Evolutionary conservation across 2,329 filamentous ascomycete species (phyloP), one percentile per base, ranked within the genome.

Genomic region (Penicillium hordei): DNA sequence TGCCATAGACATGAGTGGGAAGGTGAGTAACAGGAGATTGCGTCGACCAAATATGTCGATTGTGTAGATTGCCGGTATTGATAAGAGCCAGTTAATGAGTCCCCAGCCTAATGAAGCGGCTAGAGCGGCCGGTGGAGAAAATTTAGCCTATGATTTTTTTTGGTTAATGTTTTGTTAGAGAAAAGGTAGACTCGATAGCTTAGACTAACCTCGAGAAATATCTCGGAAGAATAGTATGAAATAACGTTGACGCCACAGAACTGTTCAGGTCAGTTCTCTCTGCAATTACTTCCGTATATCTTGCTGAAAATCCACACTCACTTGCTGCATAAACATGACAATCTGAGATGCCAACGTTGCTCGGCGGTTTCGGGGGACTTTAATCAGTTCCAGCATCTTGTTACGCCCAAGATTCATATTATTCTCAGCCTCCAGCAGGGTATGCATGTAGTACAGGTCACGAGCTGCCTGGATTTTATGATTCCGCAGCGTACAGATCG

Each of bases 11-110:
- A 89, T 89, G 19, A 88, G 72, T 0, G 86, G 86, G 66, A 89
- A 88, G 0, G 86, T 89, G 1, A 79, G 79, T 5, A 89, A 76
- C 1, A 89, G 78, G 8, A 89, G 76, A 61, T 86, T 86, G 21
- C 87, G 80, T 4, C 87, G 82, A 7, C 87, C 87, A 58, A 86
- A 89, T 0, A 82, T 87, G 66, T 90, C 87, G 61, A 89, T 89
- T 6, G 85, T 88, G 68, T 84, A 86, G 46, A 88, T 75, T 4
- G 85, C 85, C 0, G 84, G 84, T 13, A 87, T 76, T 17, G 86
- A 85, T 60, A 87, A 87, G 36, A 88, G 69, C 75, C 83, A 88
- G 68, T 89, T 88, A 66, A 88, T 81, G 49, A 86, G 75, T 0
- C 85, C 85, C 44, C 86, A 80, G 3, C 85, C 85, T 4, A 87